phyloP scores from a whole-genome alignment of 1,284 basidiomycete genomes.

The Thelephora terrestris region DNA sequence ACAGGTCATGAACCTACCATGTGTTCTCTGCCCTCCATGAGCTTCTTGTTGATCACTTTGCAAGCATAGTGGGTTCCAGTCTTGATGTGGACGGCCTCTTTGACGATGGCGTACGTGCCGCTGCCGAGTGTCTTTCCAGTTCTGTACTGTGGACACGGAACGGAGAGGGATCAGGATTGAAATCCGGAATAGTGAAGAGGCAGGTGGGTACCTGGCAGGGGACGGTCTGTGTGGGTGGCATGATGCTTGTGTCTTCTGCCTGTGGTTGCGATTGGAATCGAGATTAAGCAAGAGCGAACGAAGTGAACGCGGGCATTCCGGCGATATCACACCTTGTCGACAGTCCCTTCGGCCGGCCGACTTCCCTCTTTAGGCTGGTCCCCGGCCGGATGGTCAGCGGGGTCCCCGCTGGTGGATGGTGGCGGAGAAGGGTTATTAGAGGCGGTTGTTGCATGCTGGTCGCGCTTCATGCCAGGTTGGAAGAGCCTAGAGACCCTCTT shows the following conservation, averaged over 20 bases:
- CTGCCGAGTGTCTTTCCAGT: constrained; percentile 90
- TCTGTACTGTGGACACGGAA: constrained; percentile 53
- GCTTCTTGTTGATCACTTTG: constrained; percentile 94
- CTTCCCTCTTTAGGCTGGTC: background rate
- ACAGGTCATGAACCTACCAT: constrained; percentile 46
- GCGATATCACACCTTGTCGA: constrained; percentile 9
- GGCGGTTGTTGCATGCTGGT: background rate
- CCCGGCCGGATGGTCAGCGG: background rate
- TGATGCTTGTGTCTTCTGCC: background rate
- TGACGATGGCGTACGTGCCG: constrained; percentile 87
- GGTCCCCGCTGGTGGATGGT: constrained; percentile 1
- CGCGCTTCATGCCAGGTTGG: background rate
- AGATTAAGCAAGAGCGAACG: background rate
- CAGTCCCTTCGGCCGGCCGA: constrained; percentile 6
- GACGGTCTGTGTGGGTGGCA: constrained; percentile 32
- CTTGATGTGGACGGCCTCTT: constrained; percentile 94
- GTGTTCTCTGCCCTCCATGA: constrained; percentile 90
- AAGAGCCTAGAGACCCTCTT: background rate
- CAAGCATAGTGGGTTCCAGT: constrained; percentile 83
- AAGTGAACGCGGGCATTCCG: constrained; percentile 4
- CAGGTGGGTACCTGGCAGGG: constrained; percentile 44
- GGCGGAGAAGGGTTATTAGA: background rate
- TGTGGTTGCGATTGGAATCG: constrained; percentile 2
- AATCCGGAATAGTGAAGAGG: background rate
- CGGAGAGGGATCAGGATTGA: constrained; percentile 7